Evolutionary conservation across 371 early-diverging fungal species (phyloP), one percentile per base, ranked within the genome.

Genomic region (Mortierella sp.): DNA sequence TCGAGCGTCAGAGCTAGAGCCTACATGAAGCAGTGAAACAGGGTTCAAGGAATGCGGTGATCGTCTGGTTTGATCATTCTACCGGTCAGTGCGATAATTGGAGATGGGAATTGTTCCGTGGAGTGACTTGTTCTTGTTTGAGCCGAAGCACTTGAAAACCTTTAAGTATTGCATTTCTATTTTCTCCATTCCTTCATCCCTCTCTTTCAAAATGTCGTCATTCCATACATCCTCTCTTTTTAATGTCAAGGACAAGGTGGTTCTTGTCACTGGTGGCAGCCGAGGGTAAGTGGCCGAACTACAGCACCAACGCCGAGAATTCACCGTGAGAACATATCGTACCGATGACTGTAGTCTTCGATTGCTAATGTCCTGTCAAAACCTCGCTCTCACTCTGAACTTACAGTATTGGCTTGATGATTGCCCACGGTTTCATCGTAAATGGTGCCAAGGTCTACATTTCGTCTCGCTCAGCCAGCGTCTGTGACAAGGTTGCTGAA

Each of bases 221-320:
- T 72, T 81, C 72, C 72, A 72, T 50, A 47, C 57, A 10, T 68
- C 82, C 43, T 70, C 78, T 7, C 88, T 97, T 24, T 96, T 96
- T 75, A 85, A 85, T 32, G 95, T 97, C 62, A 89, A 92, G 71
- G 94, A 89, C 76, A 97, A 96, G 85, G 93, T 97, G 5, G 97
- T 95, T 15, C 88, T 97, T 38, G 93, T 97, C 22, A 97, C 97
- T 21, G 97, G 97, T 64, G 97, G 97, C 36, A 92, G 93, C 57
- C 87, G 93, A 58, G 95, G 94, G 86, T 88, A 80, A 63, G 24
- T 11, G 13, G 15, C 3, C 36, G 13, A n/a, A 11, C 41, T 32
- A 5, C 19, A 38, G 21, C 22, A n/a, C 8, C 58, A 19, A 58
- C 9, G 36, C 36, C 36, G 7, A 36, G 36, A 5, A 36, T 36